phyloP scores from a whole-genome alignment of 1,284 basidiomycete species.

The Boletellus sp. region DNA sequence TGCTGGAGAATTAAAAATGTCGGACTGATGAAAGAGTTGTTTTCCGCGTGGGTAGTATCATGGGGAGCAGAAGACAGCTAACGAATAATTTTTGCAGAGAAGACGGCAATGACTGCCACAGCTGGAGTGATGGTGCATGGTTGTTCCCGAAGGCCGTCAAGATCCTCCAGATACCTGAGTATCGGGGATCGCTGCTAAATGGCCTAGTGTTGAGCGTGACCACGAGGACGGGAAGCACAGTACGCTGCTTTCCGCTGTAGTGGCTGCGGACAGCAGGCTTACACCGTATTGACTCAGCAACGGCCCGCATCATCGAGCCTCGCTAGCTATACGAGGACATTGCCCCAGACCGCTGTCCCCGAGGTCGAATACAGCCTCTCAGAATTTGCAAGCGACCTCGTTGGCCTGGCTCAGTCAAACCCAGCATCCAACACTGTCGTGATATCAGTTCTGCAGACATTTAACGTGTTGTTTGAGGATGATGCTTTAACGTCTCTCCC shows the following conservation, averaged over 20 bases:
- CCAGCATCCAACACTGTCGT: constrained; percentile 65
- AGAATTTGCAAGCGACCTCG: constrained; percentile 52
- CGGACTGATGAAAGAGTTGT: constrained; percentile 48
- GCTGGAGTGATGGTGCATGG: constrained; percentile 69
- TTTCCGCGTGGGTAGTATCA: constrained; percentile 46
- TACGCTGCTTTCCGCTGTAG: constrained; percentile 39
- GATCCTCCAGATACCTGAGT: constrained; percentile 60
- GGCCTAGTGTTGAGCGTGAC: constrained; percentile 78
- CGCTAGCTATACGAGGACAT: constrained; percentile 49
- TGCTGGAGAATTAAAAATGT: constrained; percentile 50
- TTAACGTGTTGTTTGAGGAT: constrained; percentile 68
- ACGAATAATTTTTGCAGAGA: constrained; percentile 16
- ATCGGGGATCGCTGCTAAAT: constrained; percentile 59
- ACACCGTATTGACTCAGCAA: constrained; percentile 46
- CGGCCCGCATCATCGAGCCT: constrained; percentile 62
- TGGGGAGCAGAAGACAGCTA: neutral
- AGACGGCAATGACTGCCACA: constrained; percentile 36
- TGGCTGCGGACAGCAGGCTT: constrained; percentile 9
- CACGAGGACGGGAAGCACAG: constrained; percentile 78
- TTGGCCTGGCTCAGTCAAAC: constrained; percentile 51
- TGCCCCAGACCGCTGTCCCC: constrained; percentile 41
- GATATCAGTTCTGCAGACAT: constrained; percentile 74
- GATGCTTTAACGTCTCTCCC: constrained; percentile 50
- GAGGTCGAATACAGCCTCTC: constrained; percentile 42
- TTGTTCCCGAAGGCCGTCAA: constrained; percentile 69